Conservation (phyloP, 2,329 filamentous ascomycete genomes). For the Botrytis elliptica region DNA sequence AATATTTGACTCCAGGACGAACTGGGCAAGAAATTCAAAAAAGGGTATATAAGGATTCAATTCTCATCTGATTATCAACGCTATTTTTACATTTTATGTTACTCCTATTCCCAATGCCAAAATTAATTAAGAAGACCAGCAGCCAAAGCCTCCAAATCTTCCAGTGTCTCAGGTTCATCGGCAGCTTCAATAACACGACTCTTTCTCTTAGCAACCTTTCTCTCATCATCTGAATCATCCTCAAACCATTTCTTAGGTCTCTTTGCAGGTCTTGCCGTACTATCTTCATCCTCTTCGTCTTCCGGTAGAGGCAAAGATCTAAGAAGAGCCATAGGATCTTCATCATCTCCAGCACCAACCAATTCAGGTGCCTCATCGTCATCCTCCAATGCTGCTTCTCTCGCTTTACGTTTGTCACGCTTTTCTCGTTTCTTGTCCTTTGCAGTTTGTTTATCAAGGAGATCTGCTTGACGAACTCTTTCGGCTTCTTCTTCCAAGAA, state of each 20-base stretch:
- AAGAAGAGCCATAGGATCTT: conserved; percentile 58
- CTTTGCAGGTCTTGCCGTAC: conserved; percentile 59
- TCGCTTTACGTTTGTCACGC: conserved; percentile 59
- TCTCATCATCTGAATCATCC: conserved; percentile 55
- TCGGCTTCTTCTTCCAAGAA: conserved; percentile 77
- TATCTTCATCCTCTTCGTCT: conserved; percentile 49
- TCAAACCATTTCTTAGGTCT: conserved; percentile 79
- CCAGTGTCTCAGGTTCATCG: conserved; percentile 73
- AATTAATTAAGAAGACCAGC: conserved; percentile 61
- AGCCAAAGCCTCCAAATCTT: conserved; percentile 76
- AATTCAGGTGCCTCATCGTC: conserved; percentile 34
- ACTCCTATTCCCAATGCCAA: background rate
- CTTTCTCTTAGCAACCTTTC: conserved; percentile 47
- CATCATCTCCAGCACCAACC: conserved; percentile 43
- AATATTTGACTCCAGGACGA: background rate
- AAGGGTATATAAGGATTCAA: conserved; percentile 13
- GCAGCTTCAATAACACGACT: conserved; percentile 58
- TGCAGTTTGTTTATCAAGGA: conserved; percentile 76
- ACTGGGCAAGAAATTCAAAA: background rate
- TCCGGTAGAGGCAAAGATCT: conserved; percentile 54
- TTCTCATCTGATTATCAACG: conserved; percentile 7
- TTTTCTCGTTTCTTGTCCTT: conserved; percentile 78
- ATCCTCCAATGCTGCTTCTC: conserved; percentile 55
- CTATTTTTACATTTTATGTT: conserved; percentile 3
- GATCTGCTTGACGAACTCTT: conserved; percentile 71